phyloP scores from a whole-genome alignment of 345 rosid genomes.

The Eutrema japonicum region DNA sequence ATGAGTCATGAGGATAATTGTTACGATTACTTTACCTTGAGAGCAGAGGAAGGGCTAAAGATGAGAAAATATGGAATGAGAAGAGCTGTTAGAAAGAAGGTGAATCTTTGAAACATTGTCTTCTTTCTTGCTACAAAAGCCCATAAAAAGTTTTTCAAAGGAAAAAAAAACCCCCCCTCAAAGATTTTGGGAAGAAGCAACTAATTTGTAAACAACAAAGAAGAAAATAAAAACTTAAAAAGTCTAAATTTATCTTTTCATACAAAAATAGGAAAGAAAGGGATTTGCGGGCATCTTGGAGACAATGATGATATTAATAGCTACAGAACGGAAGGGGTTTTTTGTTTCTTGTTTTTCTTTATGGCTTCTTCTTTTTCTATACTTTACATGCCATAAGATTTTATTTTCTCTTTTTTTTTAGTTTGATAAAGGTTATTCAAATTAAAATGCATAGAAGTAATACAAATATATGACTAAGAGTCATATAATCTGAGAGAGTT shows the following conservation, averaged over 20 bases:
- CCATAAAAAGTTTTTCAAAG: neutral
- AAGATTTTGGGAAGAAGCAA: slow-evolving; percentile 38
- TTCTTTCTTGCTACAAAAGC: slow-evolving; percentile 36
- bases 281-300: slow-evolving; percentile 31
- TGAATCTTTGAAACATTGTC: slow-evolving; percentile 48
- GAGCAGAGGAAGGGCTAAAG: slow-evolving; percentile 55
- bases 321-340: neutral
- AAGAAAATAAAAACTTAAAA: neutral
- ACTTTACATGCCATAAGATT: neutral
- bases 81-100: slow-evolving; percentile 36
- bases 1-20: neutral
- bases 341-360: neutral
- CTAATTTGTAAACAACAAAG: slow-evolving; percentile 16
- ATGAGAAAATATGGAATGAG: slow-evolving; percentile 49
- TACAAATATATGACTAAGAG: no score
- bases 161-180: slow-evolving; percentile 1
- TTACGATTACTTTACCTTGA: slow-evolving; percentile 49
- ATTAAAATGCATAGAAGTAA: no score
- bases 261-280: no score
- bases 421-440: no score
- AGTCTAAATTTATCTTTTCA: slow-evolving; percentile 36
- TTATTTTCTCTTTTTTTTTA: neutral
- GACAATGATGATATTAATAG: slow-evolving; percentile 31
- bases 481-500: no score
- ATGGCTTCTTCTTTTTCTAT: neutral